Base-by-base conservation (phyloP, 768 basidiomycete species). In the Mycena vulgaris region DNA sequence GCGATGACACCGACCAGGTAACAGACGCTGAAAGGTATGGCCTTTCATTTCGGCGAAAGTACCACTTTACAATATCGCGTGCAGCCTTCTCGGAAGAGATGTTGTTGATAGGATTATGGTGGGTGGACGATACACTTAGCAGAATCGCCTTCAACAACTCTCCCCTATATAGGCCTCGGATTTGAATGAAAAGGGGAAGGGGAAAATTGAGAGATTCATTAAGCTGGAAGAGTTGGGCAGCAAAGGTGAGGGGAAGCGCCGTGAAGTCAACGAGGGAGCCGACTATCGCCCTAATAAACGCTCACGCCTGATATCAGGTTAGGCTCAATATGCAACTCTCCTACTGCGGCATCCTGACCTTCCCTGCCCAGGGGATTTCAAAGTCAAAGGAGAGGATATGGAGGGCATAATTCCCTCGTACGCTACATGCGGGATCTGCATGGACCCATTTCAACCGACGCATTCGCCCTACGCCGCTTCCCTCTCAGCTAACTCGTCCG, bases 381-480 rank as follows among this genome's bases (percentile, higher is more conserved):
- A 68, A 30, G 62, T 61, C 31, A 70, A 59, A 68, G 42, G 68
- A 52, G 69, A 75, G 42, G 57, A 69, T 5, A 65, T 57, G 59
- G 61, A 68, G 17, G 60, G 67, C 21, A 31, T 62, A 40, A 37
- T 58, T 13, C n/a, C 58, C 10, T 37, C 58, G 6, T 80, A 79
- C 58, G 74, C 78, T 2, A 77, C 47, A 1, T 84, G 83, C 59
- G 82, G 80, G 5, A 84, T 84, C 52, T 84, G 83, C 73, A 75
- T 82, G 68, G 83, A 84, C 52, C 69, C 80, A 1, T 83, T 83
- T 66, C 78, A 80, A 45, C 65, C 66, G 9, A 81, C 82, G 0
- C 68, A 80, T 68, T 80, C 81, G 2, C 81, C 82, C 16, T 65
- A 79, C 33, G 69, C 74, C 5, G 82, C 83, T 0, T 75, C 82